phyloP scores from a whole-genome alignment of 2,329 filamentous ascomycete genomes.

The Calycina herbarum region DNA sequence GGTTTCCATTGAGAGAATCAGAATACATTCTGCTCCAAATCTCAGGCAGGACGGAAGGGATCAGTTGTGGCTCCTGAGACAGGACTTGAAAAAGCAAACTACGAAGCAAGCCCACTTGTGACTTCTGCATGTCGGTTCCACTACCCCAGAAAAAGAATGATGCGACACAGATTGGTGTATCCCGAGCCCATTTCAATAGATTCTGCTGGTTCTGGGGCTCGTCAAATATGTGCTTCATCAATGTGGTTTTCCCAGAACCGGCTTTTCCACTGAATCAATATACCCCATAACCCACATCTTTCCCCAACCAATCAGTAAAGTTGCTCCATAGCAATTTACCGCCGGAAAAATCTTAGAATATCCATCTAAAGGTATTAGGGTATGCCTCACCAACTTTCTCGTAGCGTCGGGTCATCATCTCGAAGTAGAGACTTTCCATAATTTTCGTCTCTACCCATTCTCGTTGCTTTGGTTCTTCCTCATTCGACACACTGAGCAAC shows the following conservation, averaged over 20 bases:
- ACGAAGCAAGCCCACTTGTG: conserved; percentile 17
- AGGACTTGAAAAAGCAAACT: conserved; percentile 15
- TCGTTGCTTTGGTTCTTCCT: background rate
- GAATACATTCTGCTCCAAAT: conserved; percentile 2
- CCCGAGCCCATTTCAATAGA: conserved; percentile 34
- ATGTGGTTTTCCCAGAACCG: conserved; percentile 22
- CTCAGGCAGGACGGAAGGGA: background rate
- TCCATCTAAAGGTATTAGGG: conserved; percentile 12
- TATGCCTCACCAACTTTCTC: conserved; percentile 6
- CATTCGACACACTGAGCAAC: background rate
- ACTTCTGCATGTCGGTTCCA: conserved; percentile 33
- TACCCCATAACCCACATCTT: background rate
- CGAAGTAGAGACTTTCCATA: conserved; percentile 6
- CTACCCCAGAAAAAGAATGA: conserved; percentile 50
- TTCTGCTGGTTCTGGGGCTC: background rate
- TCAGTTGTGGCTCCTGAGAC: background rate
- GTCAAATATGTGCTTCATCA: conserved; percentile 24
- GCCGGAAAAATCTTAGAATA: background rate
- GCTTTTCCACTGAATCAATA: conserved; percentile 29
- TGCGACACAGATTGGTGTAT: conserved; percentile 30
- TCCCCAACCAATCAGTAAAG: conserved; percentile 22
- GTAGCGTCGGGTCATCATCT: conserved; percentile 12
- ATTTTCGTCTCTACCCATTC: background rate
- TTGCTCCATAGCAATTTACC: background rate
- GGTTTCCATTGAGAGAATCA: background rate